Percentiles rank a stretch among this genome's conserved stretches.
Evolutionary conservation across 1,139 yeast genomes (phyloP).

Genomic region (Candida freyschussii): DNA sequence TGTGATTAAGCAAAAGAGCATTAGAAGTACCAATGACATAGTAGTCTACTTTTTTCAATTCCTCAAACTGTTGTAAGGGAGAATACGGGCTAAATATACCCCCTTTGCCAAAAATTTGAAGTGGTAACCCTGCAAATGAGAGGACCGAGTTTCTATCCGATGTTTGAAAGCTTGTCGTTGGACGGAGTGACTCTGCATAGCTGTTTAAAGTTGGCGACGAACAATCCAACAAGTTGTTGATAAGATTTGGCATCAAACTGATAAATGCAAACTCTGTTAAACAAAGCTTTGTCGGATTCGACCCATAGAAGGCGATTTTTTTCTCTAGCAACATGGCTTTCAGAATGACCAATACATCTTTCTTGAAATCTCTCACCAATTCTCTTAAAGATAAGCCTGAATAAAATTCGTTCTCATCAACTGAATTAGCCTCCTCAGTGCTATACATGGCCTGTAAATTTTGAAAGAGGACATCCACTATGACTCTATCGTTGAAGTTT

Average conservation of each 20-base stretch:
- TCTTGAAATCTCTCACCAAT: constrained; percentile 54
- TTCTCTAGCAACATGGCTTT: constrained; percentile 77
- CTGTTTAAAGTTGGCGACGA: constrained; percentile 74
- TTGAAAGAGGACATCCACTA: constrained; percentile 69
- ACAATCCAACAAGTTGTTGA: constrained; percentile 67
- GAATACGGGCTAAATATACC: constrained; percentile 90
- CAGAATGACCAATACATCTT: constrained; percentile 60
- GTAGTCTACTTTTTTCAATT: constrained; percentile 56
- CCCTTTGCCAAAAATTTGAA: constrained; percentile 79
- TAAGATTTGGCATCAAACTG: constrained; percentile 72
- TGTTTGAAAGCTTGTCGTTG: constrained; percentile 70
- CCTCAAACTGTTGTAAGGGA: constrained; percentile 85
- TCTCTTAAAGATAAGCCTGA: constrained; percentile 73
- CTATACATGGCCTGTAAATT: constrained; percentile 52
- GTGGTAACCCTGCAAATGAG: constrained; percentile 80
- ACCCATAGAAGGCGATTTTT: constrained; percentile 66
- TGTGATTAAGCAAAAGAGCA: constrained; percentile 68
- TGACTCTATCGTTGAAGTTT: constrained; percentile 63
- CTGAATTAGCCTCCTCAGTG: constrained; percentile 20
- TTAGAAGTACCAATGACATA: constrained; percentile 89
- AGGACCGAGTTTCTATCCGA: constrained; percentile 75
- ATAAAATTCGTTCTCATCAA: constrained; percentile 54
- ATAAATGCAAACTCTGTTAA: constrained; percentile 59
- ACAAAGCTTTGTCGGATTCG: constrained; percentile 75
- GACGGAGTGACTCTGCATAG: constrained; percentile 45